These are phyloP conservation scores for Myxozyma melibiosi DNA, from an alignment of 805 yeast species.

Conservation along the genomic window DNA sequence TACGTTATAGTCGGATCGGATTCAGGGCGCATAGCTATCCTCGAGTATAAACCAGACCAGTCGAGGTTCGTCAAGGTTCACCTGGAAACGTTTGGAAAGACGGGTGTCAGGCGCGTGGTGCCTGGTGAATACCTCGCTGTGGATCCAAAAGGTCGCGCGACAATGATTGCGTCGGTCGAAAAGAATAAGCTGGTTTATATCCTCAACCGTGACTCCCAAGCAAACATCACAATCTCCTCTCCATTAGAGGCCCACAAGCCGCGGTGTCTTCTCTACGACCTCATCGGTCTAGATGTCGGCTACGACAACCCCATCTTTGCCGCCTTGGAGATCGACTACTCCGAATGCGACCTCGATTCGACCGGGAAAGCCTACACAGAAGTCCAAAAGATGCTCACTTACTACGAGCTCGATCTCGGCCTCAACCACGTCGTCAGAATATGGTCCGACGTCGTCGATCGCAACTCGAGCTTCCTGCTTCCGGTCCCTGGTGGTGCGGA, in stretches of 20 bases:
- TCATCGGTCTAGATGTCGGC: constrained; percentile 70
- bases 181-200: constrained; percentile 71
- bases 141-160: constrained; percentile 73
- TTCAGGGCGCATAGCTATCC: constrained; percentile 67
- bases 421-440: constrained; percentile 70
- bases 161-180: constrained; percentile 73
- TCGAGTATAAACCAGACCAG: constrained; percentile 50
- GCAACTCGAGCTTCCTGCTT: constrained; percentile 56
- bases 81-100: constrained; percentile 67
- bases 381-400: constrained; percentile 50
- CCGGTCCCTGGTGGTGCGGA: constrained; percentile 72
- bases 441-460: constrained; percentile 47
- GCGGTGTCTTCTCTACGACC: constrained; percentile 52
- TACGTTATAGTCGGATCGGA: constrained; percentile 72
- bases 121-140: constrained; percentile 74
- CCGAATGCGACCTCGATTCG: constrained; percentile 41
- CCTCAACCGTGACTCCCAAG: constrained; percentile 52
- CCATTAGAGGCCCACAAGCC: constrained; percentile 71
- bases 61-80: constrained; percentile 49
- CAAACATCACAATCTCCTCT: constrained; percentile 59
- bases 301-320: constrained; percentile 86
- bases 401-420: constrained; percentile 85
- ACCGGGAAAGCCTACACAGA: constrained; percentile 32
- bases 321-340: constrained; percentile 66
- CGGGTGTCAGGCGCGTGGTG: constrained; percentile 71